Percentiles rank a stretch among this genome's conserved stretches.
Evolutionary conservation across 306 rosid species (phyloP).

Genomic region (Datisca glomerata): DNA sequence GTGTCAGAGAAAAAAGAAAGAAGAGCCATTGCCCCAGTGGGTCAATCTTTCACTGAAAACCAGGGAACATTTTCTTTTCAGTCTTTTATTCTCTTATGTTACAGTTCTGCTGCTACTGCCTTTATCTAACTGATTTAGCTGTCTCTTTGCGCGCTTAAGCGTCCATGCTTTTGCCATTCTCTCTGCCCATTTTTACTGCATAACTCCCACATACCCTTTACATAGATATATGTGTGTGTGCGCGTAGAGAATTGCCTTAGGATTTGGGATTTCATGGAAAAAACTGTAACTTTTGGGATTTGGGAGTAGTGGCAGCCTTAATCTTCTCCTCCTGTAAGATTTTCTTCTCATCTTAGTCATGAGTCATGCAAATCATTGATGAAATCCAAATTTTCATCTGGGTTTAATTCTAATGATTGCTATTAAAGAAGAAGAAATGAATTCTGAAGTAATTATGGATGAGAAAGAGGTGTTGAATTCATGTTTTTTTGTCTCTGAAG

Average conservation of each 20-base stretch:
- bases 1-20: slow-evolving; percentile 27
- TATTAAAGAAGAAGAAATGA: slow-evolving; percentile 20
- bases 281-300: too few species aligned
- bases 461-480: slow-evolving; percentile 34
- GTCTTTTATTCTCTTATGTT: slow-evolving; percentile 18
- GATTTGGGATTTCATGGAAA: too few species aligned
- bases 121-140: slow-evolving; percentile 26
- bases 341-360: background rate
- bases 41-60: slow-evolving; percentile 50
- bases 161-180: slow-evolving; percentile 26
- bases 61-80: background rate
- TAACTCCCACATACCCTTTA: too few species aligned
- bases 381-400: slow-evolving; percentile 7
- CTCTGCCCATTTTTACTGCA: background rate
- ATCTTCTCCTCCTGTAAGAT: background rate
- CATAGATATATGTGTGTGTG: too few species aligned
- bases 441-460: slow-evolving; percentile 42
- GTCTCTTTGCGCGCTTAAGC: slow-evolving; percentile 28
- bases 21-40: slow-evolving; percentile 50
- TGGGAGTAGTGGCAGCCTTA: background rate
- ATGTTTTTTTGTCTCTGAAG: slow-evolving; percentile 22
- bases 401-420: slow-evolving; percentile 13
- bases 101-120: slow-evolving; percentile 3
- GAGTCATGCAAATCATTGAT: background rate
- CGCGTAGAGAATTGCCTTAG: too few species aligned